Evolutionary conservation across 305 asterid genomes (phyloP), one percentile per base, ranked within the genome.

Genomic region (Withania somnifera): DNA sequence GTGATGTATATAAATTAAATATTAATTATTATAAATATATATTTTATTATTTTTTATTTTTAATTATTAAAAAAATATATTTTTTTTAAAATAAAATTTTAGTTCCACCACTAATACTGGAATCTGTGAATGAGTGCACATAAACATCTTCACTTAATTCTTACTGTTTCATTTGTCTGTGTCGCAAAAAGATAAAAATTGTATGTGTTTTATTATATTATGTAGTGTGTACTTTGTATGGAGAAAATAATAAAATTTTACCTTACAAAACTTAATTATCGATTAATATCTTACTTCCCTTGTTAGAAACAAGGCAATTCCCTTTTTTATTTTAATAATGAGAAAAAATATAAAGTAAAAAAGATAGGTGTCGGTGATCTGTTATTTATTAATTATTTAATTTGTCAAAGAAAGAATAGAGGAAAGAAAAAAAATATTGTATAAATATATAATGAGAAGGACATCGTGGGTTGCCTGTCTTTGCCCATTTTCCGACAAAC

Each of bases 361-460:
- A 53, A 51, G 40, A 57, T 69, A 42, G 71, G 78, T 58, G 87
- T 85, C 87, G 87, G 87, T 82, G 87, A 83, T 79, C 10, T 30
- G 24, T 26, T 45, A 34, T 20, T 40, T 69, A 71, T 24, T 71
- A 17, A 7, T 6, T 3, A 1, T 24, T 73, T 26, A 26, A 0
- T 24, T 42, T 73, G 0, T 45, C 40, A 73, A 2, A 7, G 40
- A 73, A n/a, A n/a, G 24, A 9, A 24, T 6, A 24, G 6, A 42
- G 6, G 20, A 14, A 64, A 63, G 42, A 42, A 1, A n/a, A 22
- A 26, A 13, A 14, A 45, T 11, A 2, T 0, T 2, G 11, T 19
- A 15, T 22, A 40, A 0, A 69, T 6, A n/a, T n/a, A n/a, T n/a
- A n/a, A n/a, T n/a, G n/a, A n/a, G 11, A 6, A 28, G 3, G 60